Base-by-base conservation (phyloP, 2,329 filamentous ascomycete genomes). In the Sporothrix inflata region DNA sequence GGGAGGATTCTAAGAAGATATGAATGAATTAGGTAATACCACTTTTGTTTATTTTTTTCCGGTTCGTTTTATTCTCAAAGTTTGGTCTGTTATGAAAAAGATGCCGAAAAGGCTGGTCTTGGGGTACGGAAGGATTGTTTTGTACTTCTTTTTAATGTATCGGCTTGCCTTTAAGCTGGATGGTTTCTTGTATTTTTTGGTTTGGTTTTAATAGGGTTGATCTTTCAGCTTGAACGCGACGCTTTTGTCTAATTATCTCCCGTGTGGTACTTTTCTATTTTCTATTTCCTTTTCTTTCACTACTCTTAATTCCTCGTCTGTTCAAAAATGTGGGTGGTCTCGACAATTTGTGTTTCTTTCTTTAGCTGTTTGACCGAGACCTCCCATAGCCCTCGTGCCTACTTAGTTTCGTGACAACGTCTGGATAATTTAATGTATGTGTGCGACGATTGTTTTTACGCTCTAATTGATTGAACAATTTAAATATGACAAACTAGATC, bases 11-110 rank as follows among this genome's bases (percentile, higher is more conserved):
- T 30, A 57, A 68, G 67, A 45, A 27, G 27, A 30, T 12, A 61
- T 70, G 69, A 70, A 70, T 63, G 57, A 57, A 70, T 49, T 40
- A 16, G 40, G 42, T 49, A 45, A 66, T 49, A n/a, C 16, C 42
- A 66, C 14, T 34, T 45, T 45, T 12, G n/a, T 49, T 47, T 24
- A 16, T 47, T 47, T 47, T 42, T 30, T 27, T 49, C 34, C 8
- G 4, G n/a, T 49, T 24, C 16, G 5, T 66, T 66, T 5, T n/a
- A 1, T 38, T 53, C 30, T 6, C 30, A 34, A 34, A 24, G 21
- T 66, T 40, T 42, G 8, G 38, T 49, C 40, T 47, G 38, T 16
- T 47, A 30, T 16, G n/a, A 49, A 30, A 66, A 47, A 30, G 42
- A 66, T 40, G 30, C 45, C 65, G 30, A 30, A 42, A 51, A 3